A percentile compares a stretch with the other conserved stretches of the same genome.
phyloP scores from a whole-genome alignment of 2,329 filamentous ascomycete species.

The Phyllosticta citrichinensis region DNA sequence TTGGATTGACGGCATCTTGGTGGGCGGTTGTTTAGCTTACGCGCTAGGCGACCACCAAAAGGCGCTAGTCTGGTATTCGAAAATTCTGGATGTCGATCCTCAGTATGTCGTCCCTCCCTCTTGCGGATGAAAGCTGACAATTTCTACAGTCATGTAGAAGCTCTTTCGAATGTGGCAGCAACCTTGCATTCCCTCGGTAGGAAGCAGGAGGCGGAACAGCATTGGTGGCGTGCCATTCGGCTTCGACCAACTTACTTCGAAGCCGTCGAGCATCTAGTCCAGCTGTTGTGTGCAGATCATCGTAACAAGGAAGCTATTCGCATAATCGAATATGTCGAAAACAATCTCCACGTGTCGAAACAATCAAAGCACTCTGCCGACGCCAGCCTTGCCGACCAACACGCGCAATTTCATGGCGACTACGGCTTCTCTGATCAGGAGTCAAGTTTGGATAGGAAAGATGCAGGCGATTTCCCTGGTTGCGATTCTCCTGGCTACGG shows the following conservation, averaged over 20 bases:
- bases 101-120: conserved; percentile 31
- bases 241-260: conserved; percentile 83
- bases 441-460: conserved; percentile 30
- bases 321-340: conserved; percentile 78
- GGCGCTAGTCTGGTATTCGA: conserved; percentile 63
- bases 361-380: conserved; percentile 3
- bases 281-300: conserved; percentile 71
- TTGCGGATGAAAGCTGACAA: conserved; percentile 12
- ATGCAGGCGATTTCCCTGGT: conserved; percentile 30
- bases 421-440: conserved; percentile 30
- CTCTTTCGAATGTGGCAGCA: conserved; percentile 85
- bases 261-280: conserved; percentile 87
- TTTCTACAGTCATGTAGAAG: conserved; percentile 66
- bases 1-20: conserved; percentile 87
- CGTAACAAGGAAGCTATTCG: conserved; percentile 75
- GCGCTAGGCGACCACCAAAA: conserved; percentile 76
- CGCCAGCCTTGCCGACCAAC: conserved; percentile 9
- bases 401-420: background rate
- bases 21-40: conserved; percentile 87
- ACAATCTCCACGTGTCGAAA: conserved; percentile 46
- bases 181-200: conserved; percentile 76
- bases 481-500: conserved; percentile 50
- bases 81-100: conserved; percentile 50
- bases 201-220: conserved; percentile 70
- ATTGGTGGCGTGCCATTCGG: conserved; percentile 79